Evolutionary conservation across 2,329 filamentous ascomycete species (phyloP).

Genomic region (Teratosphaeria destructans): DNA sequence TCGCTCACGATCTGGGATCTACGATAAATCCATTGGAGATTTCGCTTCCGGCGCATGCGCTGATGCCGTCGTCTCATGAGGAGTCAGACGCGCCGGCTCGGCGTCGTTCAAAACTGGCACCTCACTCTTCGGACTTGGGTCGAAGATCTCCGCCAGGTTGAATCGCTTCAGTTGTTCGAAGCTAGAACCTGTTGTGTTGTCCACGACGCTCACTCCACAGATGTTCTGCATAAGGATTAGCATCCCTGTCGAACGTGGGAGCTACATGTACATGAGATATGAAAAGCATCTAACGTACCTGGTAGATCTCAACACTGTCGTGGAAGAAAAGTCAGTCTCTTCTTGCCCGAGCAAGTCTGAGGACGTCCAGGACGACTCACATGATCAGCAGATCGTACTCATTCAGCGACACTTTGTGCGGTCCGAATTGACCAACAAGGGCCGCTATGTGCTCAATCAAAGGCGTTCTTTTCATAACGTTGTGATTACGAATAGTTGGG

Average conservation of each 20-base stretch:
- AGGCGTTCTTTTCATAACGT: slow-evolving; percentile 52
- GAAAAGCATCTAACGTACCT: slow-evolving; percentile 43
- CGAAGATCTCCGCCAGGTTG: slow-evolving; percentile 62
- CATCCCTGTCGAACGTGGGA: slow-evolving; percentile 1
- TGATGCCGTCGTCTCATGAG: not conserved
- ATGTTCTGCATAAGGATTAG: slow-evolving; percentile 44
- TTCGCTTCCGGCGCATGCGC: not conserved
- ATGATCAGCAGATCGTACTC: slow-evolving; percentile 70
- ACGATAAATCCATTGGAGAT: not conserved
- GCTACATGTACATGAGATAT: not conserved
- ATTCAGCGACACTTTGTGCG: slow-evolving; percentile 67
- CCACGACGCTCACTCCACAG: slow-evolving; percentile 70
- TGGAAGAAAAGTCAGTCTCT: not conserved
- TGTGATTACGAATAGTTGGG: slow-evolving; percentile 65
- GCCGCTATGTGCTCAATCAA: slow-evolving; percentile 63
- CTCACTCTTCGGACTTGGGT: slow-evolving; percentile 32
- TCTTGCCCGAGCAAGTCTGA: not conserved
- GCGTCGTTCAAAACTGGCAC: not conserved
- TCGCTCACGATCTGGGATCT: not conserved
- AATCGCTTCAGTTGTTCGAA: slow-evolving; percentile 67
- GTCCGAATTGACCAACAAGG: slow-evolving; percentile 45
- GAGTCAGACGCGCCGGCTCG: not conserved
- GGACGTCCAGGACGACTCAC: not conserved
- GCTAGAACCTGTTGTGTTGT: slow-evolving; percentile 37
- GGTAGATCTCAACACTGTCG: slow-evolving; percentile 57